Evolutionary conservation across 106 monocot species (phyloP).

Genomic region (Dioscorea dumetorum): DNA sequence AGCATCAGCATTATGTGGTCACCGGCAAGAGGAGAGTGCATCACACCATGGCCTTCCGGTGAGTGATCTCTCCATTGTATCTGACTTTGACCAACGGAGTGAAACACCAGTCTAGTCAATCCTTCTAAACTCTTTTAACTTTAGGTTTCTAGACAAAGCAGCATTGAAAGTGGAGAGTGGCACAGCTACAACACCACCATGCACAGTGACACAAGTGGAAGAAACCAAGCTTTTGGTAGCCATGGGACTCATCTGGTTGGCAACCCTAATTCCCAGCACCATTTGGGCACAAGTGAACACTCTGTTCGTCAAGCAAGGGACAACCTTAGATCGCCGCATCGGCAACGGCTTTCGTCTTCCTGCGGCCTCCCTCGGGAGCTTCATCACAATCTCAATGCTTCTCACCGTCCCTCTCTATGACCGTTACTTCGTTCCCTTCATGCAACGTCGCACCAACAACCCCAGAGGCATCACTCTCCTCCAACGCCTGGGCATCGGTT

Average conservation of each 20-base stretch:
- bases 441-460: constrained; percentile 41
- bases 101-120: not conserved
- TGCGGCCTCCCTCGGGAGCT: constrained; percentile 53
- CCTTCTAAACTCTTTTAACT: not conserved
- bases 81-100: not conserved
- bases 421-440: constrained; percentile 47
- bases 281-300: constrained; percentile 65
- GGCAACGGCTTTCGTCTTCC: constrained; percentile 44
- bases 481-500: constrained; percentile 63
- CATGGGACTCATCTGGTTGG: constrained; percentile 51
- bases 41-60: constrained; percentile 43
- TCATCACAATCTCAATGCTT: constrained; percentile 62
- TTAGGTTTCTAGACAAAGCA: constrained; percentile 62
- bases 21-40: constrained; percentile 39
- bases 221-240: constrained; percentile 46
- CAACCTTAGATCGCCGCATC: constrained; percentile 51
- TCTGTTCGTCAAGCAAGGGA: constrained; percentile 80
- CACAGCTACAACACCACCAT: constrained; percentile 9
- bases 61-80: not conserved
- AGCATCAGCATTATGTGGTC: constrained; percentile 22
- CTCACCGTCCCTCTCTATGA: constrained; percentile 57
- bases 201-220: constrained; percentile 69
- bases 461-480: constrained; percentile 73
- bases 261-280: constrained; percentile 53
- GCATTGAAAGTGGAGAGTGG: constrained; percentile 10